Base-by-base conservation (phyloP, 495 filamentous ascomycete genomes). In the Letharia lupina region DNA sequence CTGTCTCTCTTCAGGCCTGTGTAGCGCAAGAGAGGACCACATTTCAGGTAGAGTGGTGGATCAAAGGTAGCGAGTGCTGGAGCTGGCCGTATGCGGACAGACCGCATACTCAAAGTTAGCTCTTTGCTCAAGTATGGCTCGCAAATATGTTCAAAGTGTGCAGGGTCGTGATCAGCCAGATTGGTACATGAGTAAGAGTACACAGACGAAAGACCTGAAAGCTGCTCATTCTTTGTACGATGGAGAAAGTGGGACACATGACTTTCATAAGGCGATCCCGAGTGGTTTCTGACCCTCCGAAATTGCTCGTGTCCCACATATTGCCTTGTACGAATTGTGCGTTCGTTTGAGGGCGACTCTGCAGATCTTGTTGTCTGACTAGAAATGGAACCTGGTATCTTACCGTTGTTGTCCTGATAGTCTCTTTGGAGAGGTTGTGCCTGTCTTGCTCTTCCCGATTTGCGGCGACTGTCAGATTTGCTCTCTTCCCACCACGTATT, bases 1-100 rank as follows among this genome's bases (percentile, higher is more conserved):
- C 68, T 74, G 23, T 75, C 72, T 50, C 73, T 74, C 40, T 73
- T 79, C 45, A 96, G 81, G n/a, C 95, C 94, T 58, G 87, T 89
- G 75, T 93, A 98, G 42, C 95, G 84, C 63, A 98, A 78, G 54
- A 98, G 78, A 20, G 94, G 94, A 7, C 94, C 94, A 72, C 92
- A 93, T 75, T 90, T 91, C 57, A 98, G 80, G 73, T 90, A 91
- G 9, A 98, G 77, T 16, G 83, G 81, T 16, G 94, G 94, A 63
- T 87, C 87, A 77, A 96, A 98, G 65, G 79, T 81, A 39, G 91
- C 90, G 48, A 82, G 81, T 58, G 76, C 81, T 83, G 71, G 72
- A 69, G 69, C 70, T 61, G 75, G 65, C 12, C 67, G 70, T 68
- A 73, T 69, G 72, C 74, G 74, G 74, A 75, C 69, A 61, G 68